Conservation (phyloP, 1,139 yeast species). For the Pichia sp. region DNA sequence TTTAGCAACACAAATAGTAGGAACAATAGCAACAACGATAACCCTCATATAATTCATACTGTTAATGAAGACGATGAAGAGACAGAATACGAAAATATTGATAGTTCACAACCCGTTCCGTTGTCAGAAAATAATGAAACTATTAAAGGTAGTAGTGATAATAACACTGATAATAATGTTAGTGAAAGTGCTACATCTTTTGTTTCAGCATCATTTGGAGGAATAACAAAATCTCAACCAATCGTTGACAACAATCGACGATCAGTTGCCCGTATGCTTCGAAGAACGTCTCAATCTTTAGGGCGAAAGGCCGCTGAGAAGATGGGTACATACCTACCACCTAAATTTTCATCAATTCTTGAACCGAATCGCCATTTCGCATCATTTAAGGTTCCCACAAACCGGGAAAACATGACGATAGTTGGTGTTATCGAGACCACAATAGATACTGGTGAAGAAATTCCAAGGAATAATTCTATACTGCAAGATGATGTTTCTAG, state of each 20-base stretch:
- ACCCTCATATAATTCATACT: not conserved
- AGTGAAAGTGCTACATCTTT: conserved; percentile 20
- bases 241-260: conserved; percentile 62
- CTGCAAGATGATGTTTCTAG: conserved; percentile 19
- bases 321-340: conserved; percentile 82
- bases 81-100: conserved; percentile 17
- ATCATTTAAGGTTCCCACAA: conserved; percentile 71
- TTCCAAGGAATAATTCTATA: conserved; percentile 4
- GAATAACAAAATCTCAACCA: conserved; percentile 43
- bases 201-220: conserved; percentile 30
- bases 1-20: too few relatives aligned
- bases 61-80: conserved; percentile 24
- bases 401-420: conserved; percentile 55
- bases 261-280: conserved; percentile 63
- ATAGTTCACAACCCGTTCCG: conserved; percentile 17
- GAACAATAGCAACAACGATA: too few relatives aligned
- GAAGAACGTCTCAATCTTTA: conserved; percentile 46
- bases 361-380: conserved; percentile 96
- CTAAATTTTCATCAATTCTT: conserved; percentile 74
- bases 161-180: conserved; percentile 3
- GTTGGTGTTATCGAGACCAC: conserved; percentile 43
- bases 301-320: conserved; percentile 76
- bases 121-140: not conserved
- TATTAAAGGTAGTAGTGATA: too few relatives aligned
- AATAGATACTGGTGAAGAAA: not conserved